phyloP scores from a whole-genome alignment of 2,329 filamentous ascomycete species.

The Claviceps maximensis region DNA sequence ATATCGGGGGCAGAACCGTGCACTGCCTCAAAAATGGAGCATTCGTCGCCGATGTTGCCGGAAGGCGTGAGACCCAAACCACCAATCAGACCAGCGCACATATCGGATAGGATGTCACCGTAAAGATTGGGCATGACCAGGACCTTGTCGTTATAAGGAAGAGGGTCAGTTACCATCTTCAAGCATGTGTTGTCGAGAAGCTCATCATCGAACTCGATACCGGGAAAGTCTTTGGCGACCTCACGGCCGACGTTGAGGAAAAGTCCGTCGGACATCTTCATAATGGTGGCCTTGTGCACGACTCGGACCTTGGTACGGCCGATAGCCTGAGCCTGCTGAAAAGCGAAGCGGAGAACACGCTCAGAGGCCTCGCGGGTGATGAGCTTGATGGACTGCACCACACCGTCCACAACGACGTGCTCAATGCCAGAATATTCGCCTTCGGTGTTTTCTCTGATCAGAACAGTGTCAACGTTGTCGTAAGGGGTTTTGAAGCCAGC shows the following conservation, averaged over 20 bases:
- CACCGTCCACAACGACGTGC: slow-evolving; percentile 93
- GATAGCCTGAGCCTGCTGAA: slow-evolving; percentile 91
- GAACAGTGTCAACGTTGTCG: slow-evolving; percentile 88
- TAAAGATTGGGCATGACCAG: slow-evolving; percentile 97
- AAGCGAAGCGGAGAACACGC: slow-evolving; percentile 91
- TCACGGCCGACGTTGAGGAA: slow-evolving; percentile 81
- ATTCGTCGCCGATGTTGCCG: slow-evolving; percentile 97
- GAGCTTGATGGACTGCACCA: slow-evolving; percentile 99
- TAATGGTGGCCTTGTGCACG: slow-evolving; percentile 99
- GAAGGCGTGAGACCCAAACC: slow-evolving; percentile 94
- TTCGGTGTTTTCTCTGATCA: slow-evolving; percentile 99
- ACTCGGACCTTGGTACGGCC: slow-evolving; percentile 94
- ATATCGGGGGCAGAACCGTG: slow-evolving; percentile 97
- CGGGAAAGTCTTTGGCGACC: slow-evolving; percentile 88
- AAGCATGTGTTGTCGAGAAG: slow-evolving; percentile 98
- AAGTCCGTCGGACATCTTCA: slow-evolving; percentile 99
- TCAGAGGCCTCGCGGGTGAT: slow-evolving; percentile 92
- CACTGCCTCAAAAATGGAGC: slow-evolving; percentile 98
- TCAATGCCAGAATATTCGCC: slow-evolving; percentile 99
- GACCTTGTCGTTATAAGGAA: slow-evolving; percentile 98
- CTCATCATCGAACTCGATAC: slow-evolving; percentile 94
- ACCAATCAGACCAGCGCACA: slow-evolving; percentile 97
- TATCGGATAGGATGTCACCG: slow-evolving; percentile 98
- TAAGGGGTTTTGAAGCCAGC: slow-evolving; percentile 98
- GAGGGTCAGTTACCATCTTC: slow-evolving; percentile 94